These are phyloP conservation scores for Sarocladiaceae sp. DNA, from an alignment of 2,329 filamentous ascomycete species.

Conservation along the genomic window DNA sequence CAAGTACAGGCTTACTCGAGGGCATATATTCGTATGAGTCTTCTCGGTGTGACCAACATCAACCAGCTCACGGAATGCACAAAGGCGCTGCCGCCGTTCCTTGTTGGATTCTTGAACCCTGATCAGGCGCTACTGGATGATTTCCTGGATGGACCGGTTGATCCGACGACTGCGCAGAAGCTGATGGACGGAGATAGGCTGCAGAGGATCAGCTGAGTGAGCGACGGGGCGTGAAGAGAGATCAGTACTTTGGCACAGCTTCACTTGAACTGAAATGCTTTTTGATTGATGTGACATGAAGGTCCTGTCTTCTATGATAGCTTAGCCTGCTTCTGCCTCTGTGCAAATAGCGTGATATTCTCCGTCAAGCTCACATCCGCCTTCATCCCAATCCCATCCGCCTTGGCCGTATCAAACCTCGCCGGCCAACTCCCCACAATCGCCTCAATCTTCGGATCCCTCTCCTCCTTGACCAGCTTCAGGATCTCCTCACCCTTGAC, in stretches of 20 bases:
- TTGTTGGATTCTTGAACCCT: constrained; percentile 3
- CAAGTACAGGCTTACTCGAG: constrained; percentile 35
- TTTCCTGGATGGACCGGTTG: constrained; percentile 2
- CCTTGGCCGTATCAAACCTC: constrained; percentile 42
- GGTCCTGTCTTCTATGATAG: neutral
- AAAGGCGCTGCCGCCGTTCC: constrained; percentile 29
- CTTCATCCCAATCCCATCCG: constrained; percentile 44
- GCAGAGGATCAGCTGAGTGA: too few relatives aligned
- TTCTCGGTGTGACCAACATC: constrained; percentile 49
- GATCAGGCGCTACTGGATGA: constrained; percentile 1
- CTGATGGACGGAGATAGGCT: neutral
- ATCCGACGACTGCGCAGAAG: neutral
- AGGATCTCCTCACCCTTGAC: constrained; percentile 41
- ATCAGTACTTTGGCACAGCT: too few relatives aligned
- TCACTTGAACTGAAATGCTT: too few relatives aligned
- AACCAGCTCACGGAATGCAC: constrained; percentile 48
- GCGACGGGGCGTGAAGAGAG: too few relatives aligned
- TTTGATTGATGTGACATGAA: too few relatives aligned
- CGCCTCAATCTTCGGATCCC: constrained; percentile 37
- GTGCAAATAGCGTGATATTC: constrained; percentile 18
- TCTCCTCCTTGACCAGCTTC: constrained; percentile 37
- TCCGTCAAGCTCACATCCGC: constrained; percentile 34
- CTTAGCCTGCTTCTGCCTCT: neutral
- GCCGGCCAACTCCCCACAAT: constrained; percentile 51
- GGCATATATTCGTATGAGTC: constrained; percentile 44